A percentile compares a stretch with the other conserved stretches of the same genome.
These are phyloP conservation scores for Pseudozyma thailandica DNA, from an alignment of 1,284 basidiomycete genomes.

Conservation along the genomic window DNA sequence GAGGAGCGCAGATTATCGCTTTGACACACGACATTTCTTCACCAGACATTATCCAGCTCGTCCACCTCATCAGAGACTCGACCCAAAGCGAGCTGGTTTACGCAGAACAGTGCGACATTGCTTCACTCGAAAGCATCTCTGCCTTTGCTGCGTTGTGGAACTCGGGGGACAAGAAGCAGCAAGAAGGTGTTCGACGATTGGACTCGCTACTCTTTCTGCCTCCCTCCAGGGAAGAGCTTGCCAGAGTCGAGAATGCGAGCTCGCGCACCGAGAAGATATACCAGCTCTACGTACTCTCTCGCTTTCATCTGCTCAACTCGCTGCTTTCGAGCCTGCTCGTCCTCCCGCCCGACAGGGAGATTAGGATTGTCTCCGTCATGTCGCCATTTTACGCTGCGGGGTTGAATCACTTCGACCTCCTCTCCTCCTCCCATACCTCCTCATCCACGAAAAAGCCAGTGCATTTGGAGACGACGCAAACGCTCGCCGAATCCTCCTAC, in stretches of 20 bases:
- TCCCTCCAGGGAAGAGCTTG: constrained; percentile 9
- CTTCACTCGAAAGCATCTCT: constrained; percentile 33
- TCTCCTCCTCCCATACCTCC: neutral
- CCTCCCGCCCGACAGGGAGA: constrained; percentile 54
- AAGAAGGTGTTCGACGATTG: constrained; percentile 21
- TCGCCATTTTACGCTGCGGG: constrained; percentile 63
- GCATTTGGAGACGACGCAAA: constrained; percentile 1
- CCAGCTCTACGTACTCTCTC: constrained; percentile 43
- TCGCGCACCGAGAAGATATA: constrained; percentile 22
- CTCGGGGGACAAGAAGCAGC: constrained; percentile 41
- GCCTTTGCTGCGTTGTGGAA: constrained; percentile 58
- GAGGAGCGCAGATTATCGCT: constrained; percentile 60
- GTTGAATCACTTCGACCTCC: constrained; percentile 38
- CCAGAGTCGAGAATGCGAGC: neutral
- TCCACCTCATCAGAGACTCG: constrained; percentile 57
- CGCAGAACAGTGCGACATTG: constrained; percentile 62
- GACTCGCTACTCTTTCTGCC: constrained; percentile 34
- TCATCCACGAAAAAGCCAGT: neutral
- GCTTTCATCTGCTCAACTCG: constrained; percentile 60
- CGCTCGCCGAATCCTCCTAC: constrained; percentile 22
- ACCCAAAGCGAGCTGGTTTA: constrained; percentile 58
- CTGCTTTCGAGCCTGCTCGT: constrained; percentile 54
- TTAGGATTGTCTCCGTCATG: constrained; percentile 55
- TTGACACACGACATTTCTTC: constrained; percentile 40
- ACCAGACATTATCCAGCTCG: constrained; percentile 44